Percentiles rank a stretch among this genome's conserved stretches.
These are phyloP conservation scores for Elymus sibiricus DNA, from an alignment of 176 grass and related monocot genomes.

Conservation along the genomic window DNA sequence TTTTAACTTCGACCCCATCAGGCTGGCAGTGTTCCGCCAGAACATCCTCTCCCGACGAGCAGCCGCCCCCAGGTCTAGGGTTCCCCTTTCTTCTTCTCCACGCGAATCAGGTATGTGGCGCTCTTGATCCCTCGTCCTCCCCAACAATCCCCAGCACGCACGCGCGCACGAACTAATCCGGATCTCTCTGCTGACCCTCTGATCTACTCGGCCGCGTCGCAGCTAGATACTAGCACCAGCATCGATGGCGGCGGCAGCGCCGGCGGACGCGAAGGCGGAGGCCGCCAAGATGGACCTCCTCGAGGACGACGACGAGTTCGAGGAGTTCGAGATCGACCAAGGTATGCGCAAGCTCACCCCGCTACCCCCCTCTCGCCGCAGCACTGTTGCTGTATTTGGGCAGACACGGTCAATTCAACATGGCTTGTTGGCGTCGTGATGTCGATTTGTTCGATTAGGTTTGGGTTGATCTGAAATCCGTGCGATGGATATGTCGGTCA, in stretches of 20 bases:
- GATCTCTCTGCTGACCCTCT: not conserved
- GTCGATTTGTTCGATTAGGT: not conserved
- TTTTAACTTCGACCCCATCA: not conserved
- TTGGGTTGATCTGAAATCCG: not conserved
- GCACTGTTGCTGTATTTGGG: not conserved
- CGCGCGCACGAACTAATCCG: not conserved
- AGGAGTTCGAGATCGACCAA: slow-evolving; percentile 76
- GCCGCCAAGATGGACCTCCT: slow-evolving; percentile 62
- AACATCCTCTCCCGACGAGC: not conserved
- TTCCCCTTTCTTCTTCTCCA: slow-evolving; percentile 9
- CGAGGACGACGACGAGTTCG: slow-evolving; percentile 75
- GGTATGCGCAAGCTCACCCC: not conserved
- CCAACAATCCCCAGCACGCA: not conserved
- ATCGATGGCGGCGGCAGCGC: slow-evolving; percentile 36
- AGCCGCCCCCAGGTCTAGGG: slow-evolving; percentile 24
- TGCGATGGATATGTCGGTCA: not conserved
- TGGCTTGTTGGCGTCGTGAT: not conserved
- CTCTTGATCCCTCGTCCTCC: not conserved
- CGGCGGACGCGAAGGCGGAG: slow-evolving; percentile 49
- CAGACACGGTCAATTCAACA: not conserved
- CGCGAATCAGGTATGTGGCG: slow-evolving; percentile 10
- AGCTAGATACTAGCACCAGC: not conserved
- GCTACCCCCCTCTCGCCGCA: not conserved
- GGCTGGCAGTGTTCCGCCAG: not conserved
- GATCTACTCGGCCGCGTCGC: not conserved